Conservation (phyloP, 2,329 filamentous ascomycete species). For the Neoascochyta sp. region DNA sequence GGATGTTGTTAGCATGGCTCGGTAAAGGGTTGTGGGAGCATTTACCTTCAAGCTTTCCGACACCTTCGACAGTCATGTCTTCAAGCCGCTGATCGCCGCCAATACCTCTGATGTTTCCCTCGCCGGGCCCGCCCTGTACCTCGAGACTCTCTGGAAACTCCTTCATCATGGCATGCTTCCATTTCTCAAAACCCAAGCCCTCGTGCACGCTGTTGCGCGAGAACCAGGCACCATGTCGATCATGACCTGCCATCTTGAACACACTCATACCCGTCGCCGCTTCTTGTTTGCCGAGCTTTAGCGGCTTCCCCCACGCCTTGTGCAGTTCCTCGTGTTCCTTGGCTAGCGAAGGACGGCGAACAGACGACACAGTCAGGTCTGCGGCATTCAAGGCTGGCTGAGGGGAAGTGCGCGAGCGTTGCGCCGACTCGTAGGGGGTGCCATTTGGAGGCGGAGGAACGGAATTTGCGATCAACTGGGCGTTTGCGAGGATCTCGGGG, state of each 20-base stretch:
- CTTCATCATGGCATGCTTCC: slow-evolving; percentile 69
- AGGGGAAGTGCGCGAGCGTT: slow-evolving; percentile 57
- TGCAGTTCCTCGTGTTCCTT: slow-evolving; percentile 60
- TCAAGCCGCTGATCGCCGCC: slow-evolving; percentile 75
- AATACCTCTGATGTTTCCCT: slow-evolving; percentile 77
- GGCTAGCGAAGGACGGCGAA: slow-evolving; percentile 48
- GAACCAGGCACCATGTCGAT: slow-evolving; percentile 87
- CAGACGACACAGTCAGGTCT: slow-evolving; percentile 52
- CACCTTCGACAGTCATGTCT: slow-evolving; percentile 54
- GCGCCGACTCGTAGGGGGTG: slow-evolving; percentile 43
- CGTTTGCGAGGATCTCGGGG: slow-evolving; percentile 47
- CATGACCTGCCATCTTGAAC: slow-evolving; percentile 74
- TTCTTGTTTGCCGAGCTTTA: slow-evolving; percentile 67
- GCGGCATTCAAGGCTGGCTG: slow-evolving; percentile 49
- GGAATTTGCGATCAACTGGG: slow-evolving; percentile 71
- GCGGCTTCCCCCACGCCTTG: slow-evolving; percentile 79
- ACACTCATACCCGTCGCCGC: slow-evolving; percentile 74
- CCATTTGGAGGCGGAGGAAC: slow-evolving; percentile 59
- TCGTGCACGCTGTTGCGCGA: slow-evolving; percentile 78
- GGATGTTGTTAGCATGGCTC: slow-evolving; percentile 8
- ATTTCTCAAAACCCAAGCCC: slow-evolving; percentile 70
- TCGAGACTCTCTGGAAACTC: slow-evolving; percentile 79
- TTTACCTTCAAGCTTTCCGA: slow-evolving; percentile 63
- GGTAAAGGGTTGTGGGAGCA: no score
- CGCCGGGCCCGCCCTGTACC: slow-evolving; percentile 64